Evolutionary conservation across 495 filamentous ascomycete species (phyloP), one percentile per base, ranked within the genome.

Genomic region (Cairneyella variabilis): DNA sequence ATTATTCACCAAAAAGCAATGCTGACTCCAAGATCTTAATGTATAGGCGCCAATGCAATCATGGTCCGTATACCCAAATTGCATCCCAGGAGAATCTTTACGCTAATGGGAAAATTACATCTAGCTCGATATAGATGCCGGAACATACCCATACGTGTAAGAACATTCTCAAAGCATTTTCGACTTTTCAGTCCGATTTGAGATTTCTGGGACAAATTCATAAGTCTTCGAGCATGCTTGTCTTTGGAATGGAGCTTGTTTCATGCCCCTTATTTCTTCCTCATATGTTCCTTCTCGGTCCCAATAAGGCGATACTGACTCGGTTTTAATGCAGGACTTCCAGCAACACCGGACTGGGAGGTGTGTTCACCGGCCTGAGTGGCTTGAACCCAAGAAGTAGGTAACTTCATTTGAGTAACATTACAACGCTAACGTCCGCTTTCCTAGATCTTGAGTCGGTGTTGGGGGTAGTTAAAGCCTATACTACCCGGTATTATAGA

Each of bases 401-500:
- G 41, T 34, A 54, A n/a, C 18, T 22, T 22, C 3, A 26, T 34
- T 25, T 38, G 11, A 6, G 5, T 38, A 37, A 12, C 16, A 4
- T 54, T 36, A 3, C 3, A 57, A 44, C 30, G 17, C 32, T 45
- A 6, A 45, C 34, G 17, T 1, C 23, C 14, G 30, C 8, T 34
- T 34, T 12, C 20, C 12, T 52, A 54, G 51, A 55, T 55, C 2
- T 78, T 66, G 76, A 78, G 60, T 72, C 76, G 51, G 77, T 90
- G 37, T 83, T 95, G 62, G 90, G 91, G 41, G 91, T 97, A 8
- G 83, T 93, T 44, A 96, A 97, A 67, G 91, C 90, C 82, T 40
- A 89, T 79, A 27, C 83, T 1, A 56, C 53, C 1, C 20, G 48
- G 48, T 52, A 52, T 39, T 6, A 8, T n/a, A 11, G 11, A 18